Evolutionary conservation across 495 filamentous ascomycete species (phyloP).

Genomic region (Annulohypoxylon nitens): DNA sequence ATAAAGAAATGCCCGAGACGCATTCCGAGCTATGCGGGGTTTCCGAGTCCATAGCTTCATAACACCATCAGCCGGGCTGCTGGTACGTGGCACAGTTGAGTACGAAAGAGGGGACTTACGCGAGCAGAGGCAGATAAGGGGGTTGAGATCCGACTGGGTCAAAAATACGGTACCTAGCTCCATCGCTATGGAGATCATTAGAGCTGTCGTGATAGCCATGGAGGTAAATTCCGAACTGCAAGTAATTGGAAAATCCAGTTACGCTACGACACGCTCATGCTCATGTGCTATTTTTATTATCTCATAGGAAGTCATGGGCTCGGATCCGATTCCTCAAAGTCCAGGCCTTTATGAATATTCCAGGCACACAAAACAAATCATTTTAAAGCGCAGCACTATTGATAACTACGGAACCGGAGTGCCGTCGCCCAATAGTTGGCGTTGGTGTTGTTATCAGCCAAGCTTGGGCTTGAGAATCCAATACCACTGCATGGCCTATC

Average conservation of each 20-base stretch:
- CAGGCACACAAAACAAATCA: background rate
- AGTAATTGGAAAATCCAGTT: background rate
- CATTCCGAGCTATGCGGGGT: background rate
- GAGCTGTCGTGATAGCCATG: background rate
- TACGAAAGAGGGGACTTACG: background rate
- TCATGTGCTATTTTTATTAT: background rate
- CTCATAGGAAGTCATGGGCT: background rate
- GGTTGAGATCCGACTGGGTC: background rate
- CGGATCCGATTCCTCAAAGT: background rate
- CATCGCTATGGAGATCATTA: background rate
- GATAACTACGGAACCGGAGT: background rate
- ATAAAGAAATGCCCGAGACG: background rate
- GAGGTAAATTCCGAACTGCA: background rate
- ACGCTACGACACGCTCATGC: background rate
- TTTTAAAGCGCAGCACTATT: background rate
- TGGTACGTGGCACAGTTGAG: constrained; percentile 7
- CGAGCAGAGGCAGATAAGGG: constrained; percentile 9
- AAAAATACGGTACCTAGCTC: background rate
- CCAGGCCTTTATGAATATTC: background rate
- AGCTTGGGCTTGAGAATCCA: background rate
- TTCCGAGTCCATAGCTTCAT: constrained; percentile 1
- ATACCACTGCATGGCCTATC: background rate
- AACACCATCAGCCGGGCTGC: constrained; percentile 4
- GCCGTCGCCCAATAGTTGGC: background rate
- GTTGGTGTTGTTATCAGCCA: background rate